Conservation (phyloP, 495 filamentous ascomycete species). For the Hamigera avellanea region DNA sequence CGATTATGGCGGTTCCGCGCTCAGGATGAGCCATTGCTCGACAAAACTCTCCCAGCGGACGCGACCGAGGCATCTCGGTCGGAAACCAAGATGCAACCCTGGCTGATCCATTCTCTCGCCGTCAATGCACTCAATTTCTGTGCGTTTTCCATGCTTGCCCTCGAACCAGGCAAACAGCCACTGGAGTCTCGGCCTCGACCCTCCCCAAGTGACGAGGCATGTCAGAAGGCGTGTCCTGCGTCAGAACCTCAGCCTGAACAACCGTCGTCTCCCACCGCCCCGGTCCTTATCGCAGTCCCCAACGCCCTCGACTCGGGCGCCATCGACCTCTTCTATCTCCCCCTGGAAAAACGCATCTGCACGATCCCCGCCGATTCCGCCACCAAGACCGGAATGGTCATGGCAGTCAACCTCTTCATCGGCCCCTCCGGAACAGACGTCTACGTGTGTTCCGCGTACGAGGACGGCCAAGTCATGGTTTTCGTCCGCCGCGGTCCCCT, state of each 20-base stretch:
- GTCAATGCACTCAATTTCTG: slow-evolving; percentile 97
- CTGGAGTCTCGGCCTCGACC: too few species aligned
- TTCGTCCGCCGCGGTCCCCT: slow-evolving; percentile 25
- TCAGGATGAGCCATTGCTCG: slow-evolving; percentile 46
- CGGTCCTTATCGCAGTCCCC: slow-evolving; percentile 61
- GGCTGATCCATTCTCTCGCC: slow-evolving; percentile 70
- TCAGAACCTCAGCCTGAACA: not conserved
- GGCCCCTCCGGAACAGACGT: slow-evolving; percentile 19
- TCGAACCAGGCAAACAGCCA: slow-evolving; percentile 4
- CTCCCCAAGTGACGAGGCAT: not conserved
- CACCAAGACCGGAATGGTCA: slow-evolving; percentile 76
- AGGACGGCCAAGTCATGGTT: slow-evolving; percentile 66
- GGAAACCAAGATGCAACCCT: slow-evolving; percentile 46
- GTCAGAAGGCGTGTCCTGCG: not conserved
- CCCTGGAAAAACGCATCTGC: slow-evolving; percentile 53
- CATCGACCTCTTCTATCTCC: slow-evolving; percentile 80
- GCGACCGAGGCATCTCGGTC: slow-evolving; percentile 12
- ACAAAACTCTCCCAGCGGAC: slow-evolving; percentile 61
- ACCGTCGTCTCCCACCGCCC: not conserved
- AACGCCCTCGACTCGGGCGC: slow-evolving; percentile 66
- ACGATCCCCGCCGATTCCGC: slow-evolving; percentile 47
- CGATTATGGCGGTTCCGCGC: slow-evolving; percentile 65
- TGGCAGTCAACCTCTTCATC: slow-evolving; percentile 59
- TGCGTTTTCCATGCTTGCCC: slow-evolving; percentile 52
- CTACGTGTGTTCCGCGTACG: slow-evolving; percentile 65